These are phyloP conservation scores for Quercus phellos DNA, from an alignment of 331 rosid genomes.

Conservation along the genomic window DNA sequence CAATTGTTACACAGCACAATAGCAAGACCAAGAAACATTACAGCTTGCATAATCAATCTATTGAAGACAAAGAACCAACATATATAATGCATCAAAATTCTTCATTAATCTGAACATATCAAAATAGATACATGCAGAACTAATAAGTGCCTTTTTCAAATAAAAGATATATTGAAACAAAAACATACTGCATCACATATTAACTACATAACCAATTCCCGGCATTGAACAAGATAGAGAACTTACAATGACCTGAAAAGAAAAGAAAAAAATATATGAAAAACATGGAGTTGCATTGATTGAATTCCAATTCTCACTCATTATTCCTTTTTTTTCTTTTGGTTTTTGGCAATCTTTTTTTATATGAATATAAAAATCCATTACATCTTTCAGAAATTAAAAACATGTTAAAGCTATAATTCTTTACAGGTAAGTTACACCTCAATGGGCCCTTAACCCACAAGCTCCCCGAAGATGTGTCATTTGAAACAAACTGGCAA, in stretches of 20 bases:
- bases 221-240: background rate
- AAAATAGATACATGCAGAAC: background rate
- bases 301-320: background rate
- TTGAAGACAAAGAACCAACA: background rate
- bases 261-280: background rate
- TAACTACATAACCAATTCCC: background rate
- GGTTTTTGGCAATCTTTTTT: too few relatives aligned
- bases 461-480: background rate
- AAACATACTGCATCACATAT: background rate
- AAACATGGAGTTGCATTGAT: background rate
- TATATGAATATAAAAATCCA: too few relatives aligned
- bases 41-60: background rate
- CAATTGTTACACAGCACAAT: background rate
- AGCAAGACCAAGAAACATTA: background rate
- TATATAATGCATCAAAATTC: background rate
- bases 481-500: background rate
- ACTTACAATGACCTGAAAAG: background rate
- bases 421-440: background rate
- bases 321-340: background rate
- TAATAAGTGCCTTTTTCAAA: background rate
- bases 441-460: background rate
- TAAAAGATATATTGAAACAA: background rate
- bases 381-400: background rate
- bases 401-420: background rate
- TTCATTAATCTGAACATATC: background rate